A percentile compares a stretch with the other conserved stretches of the same genome.
These are phyloP conservation scores for Hypoxylon sp. DNA, from an alignment of 2,329 filamentous ascomycete species.

Conservation along the genomic window DNA sequence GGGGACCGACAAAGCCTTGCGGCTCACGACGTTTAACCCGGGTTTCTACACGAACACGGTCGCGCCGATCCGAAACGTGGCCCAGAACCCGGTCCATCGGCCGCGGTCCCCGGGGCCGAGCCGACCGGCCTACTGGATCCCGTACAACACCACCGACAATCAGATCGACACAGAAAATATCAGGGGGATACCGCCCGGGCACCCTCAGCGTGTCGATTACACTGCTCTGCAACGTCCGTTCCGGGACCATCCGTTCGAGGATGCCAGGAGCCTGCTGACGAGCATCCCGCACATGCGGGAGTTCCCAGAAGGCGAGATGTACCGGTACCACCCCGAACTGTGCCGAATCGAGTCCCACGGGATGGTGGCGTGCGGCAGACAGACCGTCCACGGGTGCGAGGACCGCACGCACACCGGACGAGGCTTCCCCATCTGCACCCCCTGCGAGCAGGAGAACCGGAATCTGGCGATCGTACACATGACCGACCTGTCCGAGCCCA, in stretches of 20 bases:
- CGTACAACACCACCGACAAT: not conserved
- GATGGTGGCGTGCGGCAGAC: not conserved
- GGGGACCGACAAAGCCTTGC: too few relatives aligned
- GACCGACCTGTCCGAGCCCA: not conserved
- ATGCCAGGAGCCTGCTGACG: not conserved
- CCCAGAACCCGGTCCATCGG: not conserved
- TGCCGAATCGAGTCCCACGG: not conserved
- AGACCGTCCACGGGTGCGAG: constrained; percentile 11
- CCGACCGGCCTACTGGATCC: constrained; percentile 9
- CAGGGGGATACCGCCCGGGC: not conserved
- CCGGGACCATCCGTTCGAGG: constrained; percentile 4
- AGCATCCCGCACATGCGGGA: constrained; percentile 12
- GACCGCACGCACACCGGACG: constrained; percentile 8
- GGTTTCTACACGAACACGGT: not conserved
- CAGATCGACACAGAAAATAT: not conserved
- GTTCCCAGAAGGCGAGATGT: constrained; percentile 6
- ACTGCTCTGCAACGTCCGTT: constrained; percentile 7
- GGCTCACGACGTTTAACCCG: too few relatives aligned
- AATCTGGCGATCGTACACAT: not conserved
- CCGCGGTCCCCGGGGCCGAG: constrained; percentile 13
- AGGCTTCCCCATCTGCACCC: constrained; percentile 11
- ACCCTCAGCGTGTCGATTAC: constrained; percentile 1
- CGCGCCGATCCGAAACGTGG: not conserved
- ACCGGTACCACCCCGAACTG: not conserved
- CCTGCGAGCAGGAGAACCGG: constrained; percentile 4